Percentiles rank a stretch among this genome's conserved stretches.
These are phyloP conservation scores for Zostera marina DNA, from an alignment of 116 monocot species.

Conservation along the genomic window DNA sequence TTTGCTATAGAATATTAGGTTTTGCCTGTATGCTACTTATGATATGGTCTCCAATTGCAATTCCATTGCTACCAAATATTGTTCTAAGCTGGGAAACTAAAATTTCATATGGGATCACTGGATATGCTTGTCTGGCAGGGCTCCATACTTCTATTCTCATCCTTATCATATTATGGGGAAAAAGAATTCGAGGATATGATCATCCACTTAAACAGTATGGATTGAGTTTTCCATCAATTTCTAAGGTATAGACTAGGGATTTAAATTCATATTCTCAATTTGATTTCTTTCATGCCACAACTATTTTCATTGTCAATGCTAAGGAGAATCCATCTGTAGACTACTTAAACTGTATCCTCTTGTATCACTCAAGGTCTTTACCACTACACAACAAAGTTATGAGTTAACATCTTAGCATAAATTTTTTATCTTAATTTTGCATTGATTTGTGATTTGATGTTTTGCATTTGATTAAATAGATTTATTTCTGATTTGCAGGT, in stretches of 20 bases:
- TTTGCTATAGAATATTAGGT: slow-evolving; percentile 40
- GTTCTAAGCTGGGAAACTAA: slow-evolving; percentile 57
- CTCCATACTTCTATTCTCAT: slow-evolving; percentile 51
- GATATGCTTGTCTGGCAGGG: slow-evolving; percentile 48
- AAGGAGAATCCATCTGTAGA: too few species aligned
- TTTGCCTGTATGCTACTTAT: slow-evolving; percentile 70
- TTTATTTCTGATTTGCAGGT: slow-evolving; percentile 17
- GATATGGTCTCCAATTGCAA: slow-evolving; percentile 86
- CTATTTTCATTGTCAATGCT: background rate
- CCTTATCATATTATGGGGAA: slow-evolving; percentile 77
- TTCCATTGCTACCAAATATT: slow-evolving; percentile 70
- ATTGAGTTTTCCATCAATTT: slow-evolving; percentile 27
- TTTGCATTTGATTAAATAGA: too few species aligned
- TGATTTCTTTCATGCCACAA: background rate
- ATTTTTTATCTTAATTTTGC: too few species aligned
- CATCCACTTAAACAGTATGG: slow-evolving; percentile 83
- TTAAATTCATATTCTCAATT: background rate
- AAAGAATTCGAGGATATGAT: slow-evolving; percentile 81
- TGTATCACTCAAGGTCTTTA: too few species aligned
- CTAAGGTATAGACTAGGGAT: slow-evolving; percentile 46
- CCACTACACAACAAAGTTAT: too few species aligned
- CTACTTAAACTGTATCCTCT: too few species aligned
- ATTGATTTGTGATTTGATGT: too few species aligned
- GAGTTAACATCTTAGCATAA: too few species aligned
- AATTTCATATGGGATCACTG: slow-evolving; percentile 37